A percentile compares a stretch with the other conserved stretches of the same genome.
Evolutionary conservation across 306 rosid genomes (phyloP).

Genomic region (Hippophae tibetana): DNA sequence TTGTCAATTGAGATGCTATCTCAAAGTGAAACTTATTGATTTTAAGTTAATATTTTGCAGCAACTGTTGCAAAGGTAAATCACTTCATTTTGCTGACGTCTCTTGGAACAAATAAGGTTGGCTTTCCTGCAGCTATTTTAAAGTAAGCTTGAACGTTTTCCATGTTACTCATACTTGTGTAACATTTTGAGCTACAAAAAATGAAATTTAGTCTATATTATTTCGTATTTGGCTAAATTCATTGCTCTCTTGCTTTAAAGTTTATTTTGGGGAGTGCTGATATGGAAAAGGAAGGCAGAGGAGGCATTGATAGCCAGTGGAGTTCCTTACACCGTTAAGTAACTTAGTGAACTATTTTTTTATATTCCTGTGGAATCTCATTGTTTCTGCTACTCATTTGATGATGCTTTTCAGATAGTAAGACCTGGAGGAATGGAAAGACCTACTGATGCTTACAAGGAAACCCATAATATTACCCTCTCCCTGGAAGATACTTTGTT

Average conservation of each 20-base stretch:
- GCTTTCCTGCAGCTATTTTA: constrained; percentile 92
- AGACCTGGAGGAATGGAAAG: constrained; percentile 99
- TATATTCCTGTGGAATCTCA: neutral
- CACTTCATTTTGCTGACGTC: constrained; percentile 88
- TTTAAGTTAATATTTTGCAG: constrained; percentile 26
- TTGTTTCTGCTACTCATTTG: constrained; percentile 7
- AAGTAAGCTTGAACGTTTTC: constrained; percentile 51
- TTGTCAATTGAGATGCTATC: no score
- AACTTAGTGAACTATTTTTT: constrained; percentile 7
- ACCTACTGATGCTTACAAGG: constrained; percentile 95
- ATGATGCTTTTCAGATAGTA: constrained; percentile 66
- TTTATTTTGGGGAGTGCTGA: constrained; percentile 94
- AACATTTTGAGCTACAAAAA: constrained; percentile 12
- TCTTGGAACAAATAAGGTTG: constrained; percentile 86
- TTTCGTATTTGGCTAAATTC: constrained; percentile 9
- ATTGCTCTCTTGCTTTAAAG: constrained; percentile 33
- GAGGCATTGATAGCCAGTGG: constrained; percentile 89
- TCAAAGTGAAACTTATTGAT: no score
- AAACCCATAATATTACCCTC: constrained; percentile 79
- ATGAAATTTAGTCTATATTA: neutral
- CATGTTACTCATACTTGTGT: constrained; percentile 5
- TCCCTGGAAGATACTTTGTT: constrained; percentile 79
- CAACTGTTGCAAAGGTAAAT: constrained; percentile 58
- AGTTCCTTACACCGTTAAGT: constrained; percentile 80
- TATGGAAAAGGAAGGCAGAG: constrained; percentile 97